phyloP scores from a whole-genome alignment of 2,329 filamentous ascomycete genomes.

The Colletotrichum spaethianum region DNA sequence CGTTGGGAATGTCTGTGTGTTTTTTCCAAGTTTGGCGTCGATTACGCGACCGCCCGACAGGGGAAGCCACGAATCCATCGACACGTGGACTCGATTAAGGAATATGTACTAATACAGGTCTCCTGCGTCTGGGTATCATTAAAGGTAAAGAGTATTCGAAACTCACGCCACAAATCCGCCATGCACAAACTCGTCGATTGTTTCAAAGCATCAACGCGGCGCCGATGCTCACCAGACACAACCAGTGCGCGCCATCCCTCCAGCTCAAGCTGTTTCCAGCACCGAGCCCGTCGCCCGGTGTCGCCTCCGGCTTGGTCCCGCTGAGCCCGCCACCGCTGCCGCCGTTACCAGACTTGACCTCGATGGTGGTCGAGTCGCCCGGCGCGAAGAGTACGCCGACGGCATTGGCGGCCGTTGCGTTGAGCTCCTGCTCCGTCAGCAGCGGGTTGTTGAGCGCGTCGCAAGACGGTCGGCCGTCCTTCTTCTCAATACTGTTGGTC shows the following conservation, averaged over 20 bases:
- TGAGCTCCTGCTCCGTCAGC: constrained; percentile 61
- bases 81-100: constrained; percentile 23
- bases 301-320: constrained; percentile 48
- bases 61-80: neutral
- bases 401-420: constrained; percentile 57
- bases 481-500: constrained; percentile 72
- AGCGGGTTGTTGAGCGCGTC: constrained; percentile 67
- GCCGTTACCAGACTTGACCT: constrained; percentile 49
- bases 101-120: constrained; percentile 28
- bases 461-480: constrained; percentile 61
- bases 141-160: constrained; percentile 3
- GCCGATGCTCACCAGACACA: constrained; percentile 50
- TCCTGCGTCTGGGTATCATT: constrained; percentile 31
- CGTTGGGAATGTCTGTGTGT: neutral
- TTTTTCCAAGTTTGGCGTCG: neutral
- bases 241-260: constrained; percentile 50
- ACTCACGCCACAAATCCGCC: neutral
- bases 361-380: constrained; percentile 62
- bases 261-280: constrained; percentile 51
- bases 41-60: neutral
- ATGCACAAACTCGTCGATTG: neutral
- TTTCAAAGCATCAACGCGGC: constrained; percentile 50
- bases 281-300: constrained; percentile 51
- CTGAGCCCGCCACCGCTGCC: constrained; percentile 47
- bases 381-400: constrained; percentile 67